A percentile compares a stretch with the other conserved stretches of the same genome.
Conservation (phyloP, 2,329 filamentous ascomycete genomes). For the Pleochaeta shiraiana region DNA sequence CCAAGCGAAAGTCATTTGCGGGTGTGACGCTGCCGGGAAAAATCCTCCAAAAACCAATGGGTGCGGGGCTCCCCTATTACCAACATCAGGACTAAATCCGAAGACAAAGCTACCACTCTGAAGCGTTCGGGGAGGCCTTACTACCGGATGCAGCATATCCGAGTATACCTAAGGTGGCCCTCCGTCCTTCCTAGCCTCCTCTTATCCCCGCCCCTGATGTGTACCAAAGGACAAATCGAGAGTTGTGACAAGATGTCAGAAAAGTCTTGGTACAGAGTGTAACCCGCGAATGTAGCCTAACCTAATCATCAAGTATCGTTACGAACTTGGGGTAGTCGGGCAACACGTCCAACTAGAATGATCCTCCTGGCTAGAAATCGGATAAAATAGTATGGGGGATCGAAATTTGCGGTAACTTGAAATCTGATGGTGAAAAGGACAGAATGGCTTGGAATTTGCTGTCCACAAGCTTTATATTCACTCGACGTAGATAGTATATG, state of each 20-base stretch:
- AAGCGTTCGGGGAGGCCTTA: not conserved
- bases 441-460: no score
- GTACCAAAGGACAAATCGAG: not conserved
- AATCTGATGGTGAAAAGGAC: not conserved
- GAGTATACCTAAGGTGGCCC: not conserved
- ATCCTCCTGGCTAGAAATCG: not conserved
- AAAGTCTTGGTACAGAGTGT: not conserved
- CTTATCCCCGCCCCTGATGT: not conserved
- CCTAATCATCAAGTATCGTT: not conserved
- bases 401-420: not conserved
- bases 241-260: not conserved
- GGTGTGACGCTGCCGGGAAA: not conserved
- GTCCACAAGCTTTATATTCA: not conserved
- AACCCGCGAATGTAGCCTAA: not conserved
- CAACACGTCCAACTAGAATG: not conserved
- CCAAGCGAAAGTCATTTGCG: not conserved
- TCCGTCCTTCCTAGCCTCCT: not conserved
- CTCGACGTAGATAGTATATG: not conserved
- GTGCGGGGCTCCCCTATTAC: not conserved
- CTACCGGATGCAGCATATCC: not conserved
- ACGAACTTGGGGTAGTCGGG: not conserved
- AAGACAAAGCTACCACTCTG: not conserved
- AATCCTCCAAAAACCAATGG: not conserved
- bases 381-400: not conserved
- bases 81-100: no score